Base-by-base conservation (phyloP, 306 rosid genomes). In the Cicer judaicum region DNA sequence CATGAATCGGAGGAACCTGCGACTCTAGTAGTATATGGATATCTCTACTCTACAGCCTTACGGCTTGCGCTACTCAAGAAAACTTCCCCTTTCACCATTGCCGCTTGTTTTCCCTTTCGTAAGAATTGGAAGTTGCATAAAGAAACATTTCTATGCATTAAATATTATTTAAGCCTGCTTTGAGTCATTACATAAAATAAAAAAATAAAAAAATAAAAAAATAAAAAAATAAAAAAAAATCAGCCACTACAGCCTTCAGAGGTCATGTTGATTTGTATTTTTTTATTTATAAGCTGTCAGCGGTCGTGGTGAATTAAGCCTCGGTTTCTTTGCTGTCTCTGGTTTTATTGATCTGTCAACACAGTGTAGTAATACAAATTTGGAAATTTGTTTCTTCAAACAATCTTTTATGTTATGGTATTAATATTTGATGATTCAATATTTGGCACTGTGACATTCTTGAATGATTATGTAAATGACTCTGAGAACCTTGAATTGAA, bases 381-480 rank as follows among this genome's bases (percentile, higher is more conserved):
- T 42, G 54, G 50, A 74, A 39, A 21, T 3, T 74, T 63, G 46
- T 12, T 41, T 53, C 21, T 34, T 50, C 1, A 15, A 43, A 43
- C 36, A 53, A 29, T 24, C 36, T 63, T 40, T 52, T 40, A 8
- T 41, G 14, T 53, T 19, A 10, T 54, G 34, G 60, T 70, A 62
- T 41, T 24, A 63, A 24, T 78, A 39, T 40, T 43, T 61, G 12
- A 48, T 66, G 60, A 24, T 67, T 66, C 43, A 24, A 57, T 56
- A 43, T 55, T 55, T 55, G 11, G 6, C 36, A 55, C 38, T 55
- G 36, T 16, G 43, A 7, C 11, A 29, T 36, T 60, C 6, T 60
- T 60, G 64, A 59, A 50, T 50, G 56, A 14, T 50, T 50, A 50
- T 42, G 68, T 40, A 40, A 63, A 63, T 36, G 15, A 63, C 68